phyloP scores from a whole-genome alignment of 805 yeast species.

The Kluyveromyces aestuarii region DNA sequence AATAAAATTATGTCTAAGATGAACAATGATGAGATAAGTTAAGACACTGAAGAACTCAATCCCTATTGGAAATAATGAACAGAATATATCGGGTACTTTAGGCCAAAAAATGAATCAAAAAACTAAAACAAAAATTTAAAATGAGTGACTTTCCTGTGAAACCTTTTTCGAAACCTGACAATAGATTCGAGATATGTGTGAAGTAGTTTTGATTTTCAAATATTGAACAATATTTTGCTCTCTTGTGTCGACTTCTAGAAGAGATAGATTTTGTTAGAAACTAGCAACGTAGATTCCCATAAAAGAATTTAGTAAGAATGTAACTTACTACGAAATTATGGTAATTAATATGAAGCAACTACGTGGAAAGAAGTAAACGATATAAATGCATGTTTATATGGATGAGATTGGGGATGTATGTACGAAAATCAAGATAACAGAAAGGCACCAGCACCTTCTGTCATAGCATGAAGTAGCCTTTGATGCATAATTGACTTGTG shows the following conservation, averaged over 20 bases:
- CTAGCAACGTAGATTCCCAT: not conserved
- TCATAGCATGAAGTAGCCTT: slow-evolving; percentile 59
- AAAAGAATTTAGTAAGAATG: not conserved
- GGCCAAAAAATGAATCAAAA: not conserved
- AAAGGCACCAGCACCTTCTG: slow-evolving; percentile 85
- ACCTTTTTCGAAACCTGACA: not conserved
- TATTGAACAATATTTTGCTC: too few relatives aligned
- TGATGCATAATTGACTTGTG: slow-evolving; percentile 47
- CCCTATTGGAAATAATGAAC: not conserved
- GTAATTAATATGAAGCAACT: too few relatives aligned
- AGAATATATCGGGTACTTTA: not conserved
- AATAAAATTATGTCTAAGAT: not conserved
- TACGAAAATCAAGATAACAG: slow-evolving; percentile 47
- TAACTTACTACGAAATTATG: not conserved
- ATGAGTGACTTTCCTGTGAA: not conserved
- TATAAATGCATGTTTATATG: not conserved
- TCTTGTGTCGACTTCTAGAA: too few relatives aligned
- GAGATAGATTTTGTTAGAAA: too few relatives aligned
- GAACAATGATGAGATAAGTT: not conserved
- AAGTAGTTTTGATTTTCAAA: too few relatives aligned
- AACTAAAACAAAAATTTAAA: too few relatives aligned
- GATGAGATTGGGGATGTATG: not conserved
- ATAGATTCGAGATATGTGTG: too few relatives aligned
- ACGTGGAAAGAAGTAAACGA: not conserved
- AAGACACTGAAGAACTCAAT: not conserved